phyloP scores from a whole-genome alignment of 2,329 filamentous ascomycete genomes.

The Xylariaceae sp. region DNA sequence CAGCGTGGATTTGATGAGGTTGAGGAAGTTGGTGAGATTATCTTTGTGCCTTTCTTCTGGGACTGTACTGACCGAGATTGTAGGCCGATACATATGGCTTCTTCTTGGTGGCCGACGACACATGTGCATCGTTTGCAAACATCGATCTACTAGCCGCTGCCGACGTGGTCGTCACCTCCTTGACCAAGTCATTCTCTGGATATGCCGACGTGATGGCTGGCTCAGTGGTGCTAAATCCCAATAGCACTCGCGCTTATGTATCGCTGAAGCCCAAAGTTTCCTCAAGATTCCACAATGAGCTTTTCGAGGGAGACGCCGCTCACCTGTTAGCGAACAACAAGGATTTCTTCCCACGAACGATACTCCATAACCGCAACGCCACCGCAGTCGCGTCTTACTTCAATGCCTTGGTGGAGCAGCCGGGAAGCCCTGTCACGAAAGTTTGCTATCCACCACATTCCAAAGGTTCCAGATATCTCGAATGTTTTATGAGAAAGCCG shows the following conservation, averaged over 20 bases:
- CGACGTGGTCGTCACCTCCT: constrained; percentile 43
- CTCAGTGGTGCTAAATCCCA: constrained; percentile 24
- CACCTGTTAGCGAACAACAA: constrained; percentile 45
- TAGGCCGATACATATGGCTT: constrained; percentile 42
- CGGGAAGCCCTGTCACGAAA: constrained; percentile 35
- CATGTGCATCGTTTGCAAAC: constrained; percentile 46
- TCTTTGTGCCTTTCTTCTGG: background rate
- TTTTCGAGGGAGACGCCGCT: constrained; percentile 46
- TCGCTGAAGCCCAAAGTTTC: constrained; percentile 23
- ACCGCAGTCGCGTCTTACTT: constrained; percentile 41
- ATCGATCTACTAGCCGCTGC: constrained; percentile 48
- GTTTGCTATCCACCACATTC: constrained; percentile 44
- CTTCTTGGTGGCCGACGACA: constrained; percentile 48
- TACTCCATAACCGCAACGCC: constrained; percentile 43
- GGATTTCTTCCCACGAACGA: constrained; percentile 41
- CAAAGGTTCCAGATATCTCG: constrained; percentile 13
- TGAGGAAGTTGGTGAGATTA: constrained; percentile 40
- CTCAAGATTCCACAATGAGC: constrained; percentile 40
- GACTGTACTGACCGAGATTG: background rate
- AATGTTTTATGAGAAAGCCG: constrained; percentile 33
- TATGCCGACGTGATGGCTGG: constrained; percentile 42
- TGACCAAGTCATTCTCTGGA: constrained; percentile 60
- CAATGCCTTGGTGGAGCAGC: constrained; percentile 28
- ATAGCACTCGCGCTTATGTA: constrained; percentile 13
- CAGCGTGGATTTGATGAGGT: constrained; percentile 38